Percentiles rank a stretch among this genome's conserved stretches.
Conservation (phyloP, 2,329 filamentous ascomycete species). For the Aspergillus tanneri region DNA sequence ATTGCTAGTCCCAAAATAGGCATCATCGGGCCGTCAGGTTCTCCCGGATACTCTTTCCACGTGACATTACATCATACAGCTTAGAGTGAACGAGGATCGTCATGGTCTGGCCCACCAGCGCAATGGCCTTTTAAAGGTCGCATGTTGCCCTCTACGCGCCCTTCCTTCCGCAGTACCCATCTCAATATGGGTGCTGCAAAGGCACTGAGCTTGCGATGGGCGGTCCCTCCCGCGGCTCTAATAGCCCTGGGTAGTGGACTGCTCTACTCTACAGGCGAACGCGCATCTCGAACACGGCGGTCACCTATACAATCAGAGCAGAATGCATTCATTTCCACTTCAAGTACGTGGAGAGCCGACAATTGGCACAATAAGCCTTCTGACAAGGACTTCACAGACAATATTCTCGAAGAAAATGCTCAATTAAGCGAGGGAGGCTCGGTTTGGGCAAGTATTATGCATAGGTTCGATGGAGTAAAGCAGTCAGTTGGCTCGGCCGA, state of each 20-base stretch:
- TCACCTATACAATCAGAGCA: conserved; percentile 20
- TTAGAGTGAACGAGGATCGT: background rate
- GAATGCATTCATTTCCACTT: conserved; percentile 26
- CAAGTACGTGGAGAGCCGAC: conserved; percentile 12
- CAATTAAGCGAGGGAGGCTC: conserved; percentile 33
- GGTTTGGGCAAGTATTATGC: conserved; percentile 53
- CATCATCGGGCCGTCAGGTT: conserved; percentile 19
- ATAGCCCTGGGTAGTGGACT: conserved; percentile 28
- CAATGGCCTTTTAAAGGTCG: conserved; percentile 15
- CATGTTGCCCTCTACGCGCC: conserved; percentile 24
- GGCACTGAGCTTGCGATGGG: conserved; percentile 36
- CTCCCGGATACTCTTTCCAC: conserved; percentile 15
- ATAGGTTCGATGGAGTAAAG: conserved; percentile 42
- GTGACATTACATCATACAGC: conserved; percentile 32
- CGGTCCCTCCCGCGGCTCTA: conserved; percentile 35
- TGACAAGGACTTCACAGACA: conserved; percentile 7
- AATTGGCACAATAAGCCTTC: conserved; percentile 12
- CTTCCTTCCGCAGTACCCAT: conserved; percentile 22
- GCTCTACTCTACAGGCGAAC: conserved; percentile 27
- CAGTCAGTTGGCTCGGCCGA: conserved; percentile 43
- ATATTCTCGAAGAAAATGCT: conserved; percentile 9
- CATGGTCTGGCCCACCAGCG: conserved; percentile 16
- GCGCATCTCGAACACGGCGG: conserved; percentile 25
- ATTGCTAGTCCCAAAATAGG: conserved; percentile 25
- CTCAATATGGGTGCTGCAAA: conserved; percentile 37